Conservation (phyloP, 148 eudicot species). For the Pharnaceum exiguum region DNA sequence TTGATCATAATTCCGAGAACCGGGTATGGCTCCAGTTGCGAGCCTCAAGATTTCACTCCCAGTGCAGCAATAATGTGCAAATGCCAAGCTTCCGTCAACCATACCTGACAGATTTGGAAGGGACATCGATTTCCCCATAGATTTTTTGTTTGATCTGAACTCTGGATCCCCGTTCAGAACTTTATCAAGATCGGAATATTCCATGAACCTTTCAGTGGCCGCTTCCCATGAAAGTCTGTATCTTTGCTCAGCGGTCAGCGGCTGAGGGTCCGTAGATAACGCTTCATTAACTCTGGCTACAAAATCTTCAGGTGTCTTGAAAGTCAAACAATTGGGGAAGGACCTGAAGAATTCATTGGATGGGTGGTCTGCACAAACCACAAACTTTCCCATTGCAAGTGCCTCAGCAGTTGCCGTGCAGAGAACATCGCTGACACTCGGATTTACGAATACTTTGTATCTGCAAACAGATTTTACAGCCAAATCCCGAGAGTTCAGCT, state of each 20-base stretch:
- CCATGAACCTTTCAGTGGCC: conserved; percentile 85
- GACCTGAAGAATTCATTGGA: conserved; percentile 89
- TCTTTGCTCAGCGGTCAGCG: conserved; percentile 75
- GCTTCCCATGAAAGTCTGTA: conserved; percentile 97
- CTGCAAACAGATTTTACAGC: conserved; percentile 37
- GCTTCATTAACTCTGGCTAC: conserved; percentile 77
- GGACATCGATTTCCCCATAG: conserved; percentile 49
- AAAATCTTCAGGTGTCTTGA: conserved; percentile 78
- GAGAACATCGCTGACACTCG: conserved; percentile 92
- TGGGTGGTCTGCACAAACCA: conserved; percentile 96
- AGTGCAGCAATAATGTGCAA: conserved; percentile 77
- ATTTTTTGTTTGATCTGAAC: conserved; percentile 16
- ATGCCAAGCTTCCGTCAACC: conserved; percentile 89
- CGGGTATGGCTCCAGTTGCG: conserved; percentile 83
- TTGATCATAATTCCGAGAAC: conserved; percentile 59
- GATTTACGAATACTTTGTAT: conserved; percentile 90
- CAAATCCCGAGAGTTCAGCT: too few species aligned
- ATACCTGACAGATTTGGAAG: conserved; percentile 59
- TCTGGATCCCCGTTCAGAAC: conserved; percentile 28
- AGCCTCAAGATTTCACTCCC: conserved; percentile 81
- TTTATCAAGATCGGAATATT: conserved; percentile 77
- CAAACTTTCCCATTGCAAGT: conserved; percentile 98
- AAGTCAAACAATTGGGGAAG: conserved; percentile 89
- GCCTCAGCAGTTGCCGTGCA: conserved; percentile 99
- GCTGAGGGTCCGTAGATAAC: conserved; percentile 70